A percentile compares a stretch with the other conserved stretches of the same genome.
phyloP scores from a whole-genome alignment of 2,329 filamentous ascomycete species.

The Aureobasidium sp. region DNA sequence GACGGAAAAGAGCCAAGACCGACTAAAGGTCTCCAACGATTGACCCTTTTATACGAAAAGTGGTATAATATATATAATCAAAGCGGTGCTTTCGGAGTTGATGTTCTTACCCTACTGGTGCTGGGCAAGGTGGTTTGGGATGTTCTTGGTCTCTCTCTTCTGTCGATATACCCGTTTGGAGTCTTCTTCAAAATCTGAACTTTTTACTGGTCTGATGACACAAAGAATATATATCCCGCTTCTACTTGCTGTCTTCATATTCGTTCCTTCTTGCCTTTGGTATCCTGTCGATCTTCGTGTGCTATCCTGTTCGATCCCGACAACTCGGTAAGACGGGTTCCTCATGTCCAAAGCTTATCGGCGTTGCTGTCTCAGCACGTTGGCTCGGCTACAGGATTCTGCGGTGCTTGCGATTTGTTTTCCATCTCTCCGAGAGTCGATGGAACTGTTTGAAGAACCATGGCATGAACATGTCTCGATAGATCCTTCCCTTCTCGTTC shows the following conservation, averaged over 20 bases:
- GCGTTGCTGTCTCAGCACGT: not conserved
- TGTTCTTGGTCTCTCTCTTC: not conserved
- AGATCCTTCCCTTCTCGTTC: not conserved
- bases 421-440: not conserved
- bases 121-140: not conserved
- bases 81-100: not conserved
- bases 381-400: not conserved
- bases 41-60: not conserved
- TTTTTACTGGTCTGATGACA: not conserved
- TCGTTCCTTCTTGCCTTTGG: not conserved
- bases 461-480: not conserved
- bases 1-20: conserved; percentile 5
- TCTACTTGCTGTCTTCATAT: not conserved
- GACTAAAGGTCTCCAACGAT: not conserved
- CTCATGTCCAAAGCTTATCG: not conserved
- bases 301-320: not conserved
- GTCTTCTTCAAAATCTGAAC: not conserved
- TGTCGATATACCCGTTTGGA: conserved; percentile 4
- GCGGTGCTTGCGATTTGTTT: not conserved
- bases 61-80: not conserved
- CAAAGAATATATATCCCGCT: not conserved
- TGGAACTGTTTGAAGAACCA: not conserved
- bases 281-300: no score
- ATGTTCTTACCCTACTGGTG: not conserved
- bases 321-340: not conserved